A percentile compares a stretch with the other conserved stretches of the same genome.
Evolutionary conservation across 2,329 filamentous ascomycete species (phyloP).

Genomic region (Sphaerulina musiva): DNA sequence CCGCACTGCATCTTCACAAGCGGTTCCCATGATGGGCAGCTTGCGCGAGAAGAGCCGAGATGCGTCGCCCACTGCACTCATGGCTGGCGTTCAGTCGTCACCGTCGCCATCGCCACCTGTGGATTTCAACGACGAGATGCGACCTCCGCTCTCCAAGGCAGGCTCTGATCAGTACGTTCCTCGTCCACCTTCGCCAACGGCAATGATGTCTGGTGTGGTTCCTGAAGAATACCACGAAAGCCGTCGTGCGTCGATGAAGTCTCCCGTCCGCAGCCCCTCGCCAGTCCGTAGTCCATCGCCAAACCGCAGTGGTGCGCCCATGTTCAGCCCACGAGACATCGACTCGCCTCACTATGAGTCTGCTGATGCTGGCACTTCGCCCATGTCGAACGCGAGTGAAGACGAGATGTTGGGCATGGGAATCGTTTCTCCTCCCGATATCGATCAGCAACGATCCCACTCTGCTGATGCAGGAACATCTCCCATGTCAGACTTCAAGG

Average conservation of each 20-base stretch:
- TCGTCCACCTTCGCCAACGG: slow-evolving; percentile 10
- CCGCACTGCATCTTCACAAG: slow-evolving; percentile 15
- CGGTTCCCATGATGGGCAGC: slow-evolving; percentile 7
- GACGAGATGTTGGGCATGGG: slow-evolving; percentile 3
- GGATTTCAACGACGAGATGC: slow-evolving; percentile 1
- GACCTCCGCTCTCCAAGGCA: slow-evolving; percentile 7
- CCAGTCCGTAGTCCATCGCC: slow-evolving; percentile 3
- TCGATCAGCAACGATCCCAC: slow-evolving; percentile 4
- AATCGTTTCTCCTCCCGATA: slow-evolving; percentile 4
- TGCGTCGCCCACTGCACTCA: slow-evolving; percentile 5
- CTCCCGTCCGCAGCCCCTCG: slow-evolving; percentile 5
- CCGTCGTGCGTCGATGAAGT: slow-evolving; percentile 4
- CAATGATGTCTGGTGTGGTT: slow-evolving; percentile 13
- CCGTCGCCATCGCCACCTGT: neutral
- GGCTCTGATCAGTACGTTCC: slow-evolving; percentile 8
- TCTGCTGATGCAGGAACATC: slow-evolving; percentile 10
- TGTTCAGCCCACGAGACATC: slow-evolving; percentile 6
- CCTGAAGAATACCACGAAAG: slow-evolving; percentile 6
- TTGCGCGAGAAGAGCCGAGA: neutral
- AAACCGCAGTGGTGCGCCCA: neutral
- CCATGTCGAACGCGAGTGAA: slow-evolving; percentile 7
- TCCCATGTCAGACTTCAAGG: slow-evolving; percentile 6
- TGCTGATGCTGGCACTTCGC: slow-evolving; percentile 8
- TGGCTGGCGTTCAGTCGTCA: slow-evolving; percentile 5
- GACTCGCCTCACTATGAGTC: slow-evolving; percentile 1